Percentiles rank a stretch among this genome's conserved stretches.
These are phyloP conservation scores for Kernera saxatilis DNA, from an alignment of 345 rosid genomes.

Conservation along the genomic window DNA sequence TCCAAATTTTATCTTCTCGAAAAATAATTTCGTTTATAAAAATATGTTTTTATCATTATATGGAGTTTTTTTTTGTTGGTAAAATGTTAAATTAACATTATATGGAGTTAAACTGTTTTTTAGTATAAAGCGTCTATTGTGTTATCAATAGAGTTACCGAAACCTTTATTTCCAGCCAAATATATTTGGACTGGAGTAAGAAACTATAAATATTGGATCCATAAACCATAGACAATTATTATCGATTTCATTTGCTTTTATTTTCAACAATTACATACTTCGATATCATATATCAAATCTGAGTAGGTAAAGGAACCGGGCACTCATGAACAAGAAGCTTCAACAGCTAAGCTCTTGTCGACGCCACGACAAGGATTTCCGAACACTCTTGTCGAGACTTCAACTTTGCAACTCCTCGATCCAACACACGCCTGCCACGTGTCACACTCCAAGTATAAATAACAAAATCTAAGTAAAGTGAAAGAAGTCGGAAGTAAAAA, in stretches of 20 bases:
- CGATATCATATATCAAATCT: neutral
- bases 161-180: neutral
- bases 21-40: too few relatives aligned
- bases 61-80: too few relatives aligned
- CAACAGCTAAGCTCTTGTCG: constrained; percentile 81
- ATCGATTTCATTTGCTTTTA: constrained; percentile 12
- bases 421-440: constrained; percentile 77
- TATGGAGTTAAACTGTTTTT: too few relatives aligned
- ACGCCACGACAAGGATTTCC: constrained; percentile 81
- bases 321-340: constrained; percentile 64
- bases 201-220: neutral
- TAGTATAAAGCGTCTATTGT: too few relatives aligned
- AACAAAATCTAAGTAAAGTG: neutral
- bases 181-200: neutral
- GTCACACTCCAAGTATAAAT: neutral
- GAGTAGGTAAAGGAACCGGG: neutral
- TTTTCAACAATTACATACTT: constrained; percentile 15
- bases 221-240: neutral
- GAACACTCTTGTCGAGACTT: constrained; percentile 50
- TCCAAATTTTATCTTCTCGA: too few relatives aligned
- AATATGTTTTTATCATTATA: too few relatives aligned
- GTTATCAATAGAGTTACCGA: too few relatives aligned
- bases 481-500: neutral
- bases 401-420: constrained; percentile 63
- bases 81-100: too few relatives aligned